These are phyloP conservation scores for Paracoccidioides brasiliensis DNA, from an alignment of 2,329 filamentous ascomycete species.

Conservation along the genomic window DNA sequence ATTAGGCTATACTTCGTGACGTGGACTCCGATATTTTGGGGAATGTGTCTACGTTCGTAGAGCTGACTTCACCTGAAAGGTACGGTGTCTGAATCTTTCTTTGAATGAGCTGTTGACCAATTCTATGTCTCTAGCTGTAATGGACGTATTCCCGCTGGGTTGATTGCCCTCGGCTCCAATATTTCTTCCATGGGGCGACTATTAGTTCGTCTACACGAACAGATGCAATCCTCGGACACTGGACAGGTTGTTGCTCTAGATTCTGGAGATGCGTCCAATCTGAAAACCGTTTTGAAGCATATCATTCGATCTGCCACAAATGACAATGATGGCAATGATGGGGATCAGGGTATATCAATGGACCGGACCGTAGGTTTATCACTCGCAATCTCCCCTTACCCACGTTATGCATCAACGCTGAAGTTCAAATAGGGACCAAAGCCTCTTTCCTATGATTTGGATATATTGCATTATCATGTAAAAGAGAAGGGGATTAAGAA, in stretches of 20 bases:
- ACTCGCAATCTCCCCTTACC: not conserved
- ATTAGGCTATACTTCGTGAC: slow-evolving; percentile 21
- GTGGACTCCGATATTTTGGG: slow-evolving; percentile 28
- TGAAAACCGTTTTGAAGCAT: slow-evolving; percentile 35
- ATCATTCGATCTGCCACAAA: slow-evolving; percentile 32
- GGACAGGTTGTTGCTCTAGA: slow-evolving; percentile 30
- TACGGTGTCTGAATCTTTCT: slow-evolving; percentile 14
- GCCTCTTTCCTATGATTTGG: slow-evolving; percentile 34
- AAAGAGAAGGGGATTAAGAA: slow-evolving; percentile 24
- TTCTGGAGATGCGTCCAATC: slow-evolving; percentile 32
- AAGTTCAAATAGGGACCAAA: slow-evolving; percentile 23
- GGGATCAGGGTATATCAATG: slow-evolving; percentile 27
- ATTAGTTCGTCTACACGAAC: slow-evolving; percentile 24
- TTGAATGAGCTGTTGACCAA: slow-evolving; percentile 8
- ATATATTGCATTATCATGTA: slow-evolving; percentile 32
- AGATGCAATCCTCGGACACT: slow-evolving; percentile 19
- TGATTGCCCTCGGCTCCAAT: slow-evolving; percentile 33
- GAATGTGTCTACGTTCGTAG: slow-evolving; percentile 27
- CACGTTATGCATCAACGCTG: slow-evolving; percentile 3
- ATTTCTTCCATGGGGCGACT: slow-evolving; percentile 29
- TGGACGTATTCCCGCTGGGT: slow-evolving; percentile 29
- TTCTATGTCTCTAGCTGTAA: slow-evolving; percentile 18
- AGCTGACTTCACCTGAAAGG: slow-evolving; percentile 22
- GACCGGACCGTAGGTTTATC: slow-evolving; percentile 24
- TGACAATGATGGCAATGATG: slow-evolving; percentile 23